These are phyloP conservation scores for Claviceps cyperi DNA, from an alignment of 2,329 filamentous ascomycete genomes.

Conservation along the genomic window DNA sequence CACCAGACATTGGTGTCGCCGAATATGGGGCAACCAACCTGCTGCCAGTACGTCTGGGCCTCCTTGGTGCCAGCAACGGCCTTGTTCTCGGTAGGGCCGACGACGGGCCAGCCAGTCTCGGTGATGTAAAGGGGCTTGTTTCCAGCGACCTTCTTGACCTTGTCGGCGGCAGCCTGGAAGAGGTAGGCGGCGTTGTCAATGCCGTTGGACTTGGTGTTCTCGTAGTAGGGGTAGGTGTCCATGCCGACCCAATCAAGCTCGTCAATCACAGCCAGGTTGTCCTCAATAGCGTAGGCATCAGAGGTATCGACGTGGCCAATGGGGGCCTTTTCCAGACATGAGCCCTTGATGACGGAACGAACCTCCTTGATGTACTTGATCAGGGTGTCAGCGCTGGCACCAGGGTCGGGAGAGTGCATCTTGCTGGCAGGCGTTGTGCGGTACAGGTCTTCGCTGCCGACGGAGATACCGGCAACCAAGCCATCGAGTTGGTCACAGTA, in stretches of 20 bases:
- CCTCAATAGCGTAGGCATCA: constrained; percentile 61
- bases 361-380: constrained; percentile 58
- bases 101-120: constrained; percentile 77
- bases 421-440: constrained; percentile 59
- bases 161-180: constrained; percentile 52
- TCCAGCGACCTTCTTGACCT: constrained; percentile 41
- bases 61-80: constrained; percentile 51
- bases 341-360: constrained; percentile 47
- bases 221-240: constrained; percentile 77
- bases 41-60: constrained; percentile 67
- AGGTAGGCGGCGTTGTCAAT: constrained; percentile 50
- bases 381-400: constrained; percentile 46
- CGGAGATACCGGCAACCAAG: constrained; percentile 66
- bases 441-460: constrained; percentile 80
- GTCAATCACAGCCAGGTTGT: constrained; percentile 56
- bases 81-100: constrained; percentile 45
- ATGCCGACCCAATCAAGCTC: constrained; percentile 68
- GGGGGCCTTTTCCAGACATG: constrained; percentile 38
- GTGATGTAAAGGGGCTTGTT: constrained; percentile 73
- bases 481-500: constrained; percentile 53
- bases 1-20: constrained; percentile 56
- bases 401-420: constrained; percentile 44
- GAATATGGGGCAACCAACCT: constrained; percentile 60
- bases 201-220: constrained; percentile 51
- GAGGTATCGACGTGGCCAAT: constrained; percentile 86